phyloP scores from a whole-genome alignment of 2,329 filamentous ascomycete species.

The Metarhizium guizhouense region DNA sequence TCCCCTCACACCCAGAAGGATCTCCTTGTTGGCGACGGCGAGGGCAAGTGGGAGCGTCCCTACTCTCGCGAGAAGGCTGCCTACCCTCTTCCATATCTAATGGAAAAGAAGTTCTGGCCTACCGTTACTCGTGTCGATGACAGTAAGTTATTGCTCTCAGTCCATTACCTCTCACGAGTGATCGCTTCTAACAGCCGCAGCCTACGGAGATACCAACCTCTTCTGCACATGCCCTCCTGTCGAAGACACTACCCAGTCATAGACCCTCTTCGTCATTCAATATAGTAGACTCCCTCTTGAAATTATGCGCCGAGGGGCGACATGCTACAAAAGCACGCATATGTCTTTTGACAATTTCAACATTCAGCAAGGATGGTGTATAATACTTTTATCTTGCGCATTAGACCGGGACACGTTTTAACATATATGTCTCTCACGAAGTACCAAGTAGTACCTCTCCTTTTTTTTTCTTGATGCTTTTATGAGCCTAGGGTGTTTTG shows the following conservation, averaged over 20 bases:
- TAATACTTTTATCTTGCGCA: not conserved
- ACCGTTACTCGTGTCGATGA: conserved; percentile 80
- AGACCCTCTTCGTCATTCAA: not conserved
- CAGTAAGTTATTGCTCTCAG: conserved; percentile 44
- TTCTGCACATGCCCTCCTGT: conserved; percentile 93
- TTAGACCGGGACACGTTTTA: not conserved
- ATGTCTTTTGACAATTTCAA: not conserved
- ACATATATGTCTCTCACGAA: not conserved
- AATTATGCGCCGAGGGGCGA: not conserved
- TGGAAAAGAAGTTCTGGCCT: conserved; percentile 98
- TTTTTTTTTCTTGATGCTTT: conserved; percentile 2
- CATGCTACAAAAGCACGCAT: not conserved
- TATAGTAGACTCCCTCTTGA: not conserved
- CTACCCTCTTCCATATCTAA: conserved; percentile 73
- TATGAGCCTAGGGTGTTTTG: not conserved
- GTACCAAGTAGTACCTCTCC: not conserved
- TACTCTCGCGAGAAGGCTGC: conserved; percentile 78
- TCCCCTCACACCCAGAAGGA: conserved; percentile 80
- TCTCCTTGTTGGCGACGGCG: conserved; percentile 50
- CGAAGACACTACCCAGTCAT: conserved; percentile 42
- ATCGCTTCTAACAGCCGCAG: conserved; percentile 31
- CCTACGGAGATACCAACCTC: conserved; percentile 83
- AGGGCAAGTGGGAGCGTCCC: conserved; percentile 64
- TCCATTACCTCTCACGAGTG: not conserved
- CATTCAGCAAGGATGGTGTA: not conserved